Conservation (phyloP, 345 rosid genomes). For the Eucalyptus cloeziana region DNA sequence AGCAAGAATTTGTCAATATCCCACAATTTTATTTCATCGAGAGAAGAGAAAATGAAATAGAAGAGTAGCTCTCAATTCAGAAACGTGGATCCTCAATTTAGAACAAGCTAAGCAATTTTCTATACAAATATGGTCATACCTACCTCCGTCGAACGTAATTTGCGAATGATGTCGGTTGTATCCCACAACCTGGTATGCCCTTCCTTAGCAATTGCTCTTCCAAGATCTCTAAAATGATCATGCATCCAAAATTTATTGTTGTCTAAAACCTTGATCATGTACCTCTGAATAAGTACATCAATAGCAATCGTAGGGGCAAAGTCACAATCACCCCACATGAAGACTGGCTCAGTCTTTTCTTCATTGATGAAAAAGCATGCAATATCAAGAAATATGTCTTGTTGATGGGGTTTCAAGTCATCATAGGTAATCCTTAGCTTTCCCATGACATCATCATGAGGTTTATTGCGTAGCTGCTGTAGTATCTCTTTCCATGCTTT, state of each 20-base stretch:
- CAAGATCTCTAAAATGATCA: background rate
- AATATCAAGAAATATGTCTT: background rate
- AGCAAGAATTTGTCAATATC: background rate
- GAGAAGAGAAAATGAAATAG: background rate
- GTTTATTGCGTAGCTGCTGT: background rate
- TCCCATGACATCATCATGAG: background rate
- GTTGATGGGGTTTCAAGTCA: background rate
- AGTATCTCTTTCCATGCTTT: background rate
- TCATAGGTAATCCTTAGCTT: fast-evolving
- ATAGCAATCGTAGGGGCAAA: background rate
- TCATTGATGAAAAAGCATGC: background rate
- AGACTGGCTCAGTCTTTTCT: fast-evolving
- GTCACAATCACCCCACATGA: background rate
- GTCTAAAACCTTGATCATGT: background rate
- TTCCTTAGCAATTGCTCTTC: background rate
- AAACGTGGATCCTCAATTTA: background rate
- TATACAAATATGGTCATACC: background rate
- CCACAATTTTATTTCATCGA: background rate
- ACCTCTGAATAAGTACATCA: background rate
- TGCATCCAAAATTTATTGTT: fast-evolving
- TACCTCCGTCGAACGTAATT: background rate
- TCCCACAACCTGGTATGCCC: fast-evolving
- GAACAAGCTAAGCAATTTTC: background rate
- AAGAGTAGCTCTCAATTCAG: no score
- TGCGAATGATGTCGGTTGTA: fast-evolving